Percentiles rank a stretch among this genome's conserved stretches.
Conservation (phyloP, 176 grass and related monocot species). For the Lolium rigidum region DNA sequence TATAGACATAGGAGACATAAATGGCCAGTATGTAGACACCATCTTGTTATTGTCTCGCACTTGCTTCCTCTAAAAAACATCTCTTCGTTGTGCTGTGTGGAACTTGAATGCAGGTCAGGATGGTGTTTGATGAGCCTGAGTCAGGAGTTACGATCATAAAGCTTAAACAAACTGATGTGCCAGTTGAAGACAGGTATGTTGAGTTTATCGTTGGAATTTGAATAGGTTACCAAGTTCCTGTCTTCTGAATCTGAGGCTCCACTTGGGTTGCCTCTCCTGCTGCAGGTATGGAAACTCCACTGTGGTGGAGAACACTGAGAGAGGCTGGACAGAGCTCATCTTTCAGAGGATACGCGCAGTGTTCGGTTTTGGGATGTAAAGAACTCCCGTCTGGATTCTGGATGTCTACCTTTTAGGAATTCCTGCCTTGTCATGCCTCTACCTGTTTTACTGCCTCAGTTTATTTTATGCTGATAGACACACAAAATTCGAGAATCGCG, state of each 20-base stretch:
- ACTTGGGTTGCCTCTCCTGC: not conserved
- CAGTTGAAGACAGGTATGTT: conserved; percentile 89
- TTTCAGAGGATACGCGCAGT: conserved; percentile 94
- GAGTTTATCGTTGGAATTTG: not conserved
- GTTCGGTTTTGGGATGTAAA: conserved; percentile 92
- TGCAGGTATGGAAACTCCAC: conserved; percentile 89
- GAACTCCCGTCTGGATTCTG: conserved; percentile 34
- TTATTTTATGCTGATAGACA: conserved; percentile 6
- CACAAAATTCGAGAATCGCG: conserved; percentile 15
- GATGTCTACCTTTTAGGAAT: conserved; percentile 44
- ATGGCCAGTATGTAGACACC: not conserved
- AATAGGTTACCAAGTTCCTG: not conserved
- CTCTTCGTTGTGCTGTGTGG: not conserved
- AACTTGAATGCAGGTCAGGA: conserved; percentile 68
- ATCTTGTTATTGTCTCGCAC: not conserved
- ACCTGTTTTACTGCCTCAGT: conserved; percentile 25
- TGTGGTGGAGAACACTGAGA: conserved; percentile 95
- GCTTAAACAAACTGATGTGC: conserved; percentile 91
- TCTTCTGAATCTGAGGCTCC: not conserved
- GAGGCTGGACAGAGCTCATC: conserved; percentile 93
- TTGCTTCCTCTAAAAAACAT: not conserved
- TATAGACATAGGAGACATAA: not conserved
- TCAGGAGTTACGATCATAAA: conserved; percentile 88
- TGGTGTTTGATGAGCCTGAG: conserved; percentile 86
- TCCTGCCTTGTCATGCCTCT: conserved; percentile 6